Evolutionary conservation across 441 rosid genomes (phyloP).

Genomic region (Pelargonium cotyledonis): DNA sequence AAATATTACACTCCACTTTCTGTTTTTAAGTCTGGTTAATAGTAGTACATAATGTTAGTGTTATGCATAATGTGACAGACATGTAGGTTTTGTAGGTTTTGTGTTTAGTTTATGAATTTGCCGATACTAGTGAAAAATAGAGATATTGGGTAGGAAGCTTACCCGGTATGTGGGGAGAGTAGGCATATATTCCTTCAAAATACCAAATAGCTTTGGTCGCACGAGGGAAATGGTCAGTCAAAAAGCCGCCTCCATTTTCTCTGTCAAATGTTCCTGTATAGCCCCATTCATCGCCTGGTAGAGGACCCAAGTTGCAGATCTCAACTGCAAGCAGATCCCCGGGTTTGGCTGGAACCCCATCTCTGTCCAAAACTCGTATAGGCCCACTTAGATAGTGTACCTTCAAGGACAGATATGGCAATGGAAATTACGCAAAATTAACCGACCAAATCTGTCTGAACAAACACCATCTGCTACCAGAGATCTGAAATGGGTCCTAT

Average conservation of each 20-base stretch:
- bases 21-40: too few species aligned
- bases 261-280: conserved; percentile 77
- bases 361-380: conserved; percentile 51
- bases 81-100: too few species aligned
- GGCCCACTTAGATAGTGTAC: conserved; percentile 93
- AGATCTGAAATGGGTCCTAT: too few species aligned
- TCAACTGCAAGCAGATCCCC: conserved; percentile 82
- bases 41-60: too few species aligned
- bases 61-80: too few species aligned
- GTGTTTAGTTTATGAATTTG: too few species aligned
- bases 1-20: too few species aligned
- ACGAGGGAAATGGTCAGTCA: conserved; percentile 86
- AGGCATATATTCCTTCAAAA: conserved; percentile 92
- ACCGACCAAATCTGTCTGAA: too few species aligned
- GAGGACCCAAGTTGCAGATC: conserved; percentile 87
- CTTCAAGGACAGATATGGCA: conserved; percentile 22
- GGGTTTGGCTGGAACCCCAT: conserved; percentile 64
- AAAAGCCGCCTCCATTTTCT: conserved; percentile 86
- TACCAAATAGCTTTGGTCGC: conserved; percentile 95
- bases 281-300: conserved; percentile 92
- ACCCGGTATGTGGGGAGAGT: conserved; percentile 90
- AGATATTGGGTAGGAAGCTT: conserved; percentile 1
- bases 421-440: too few species aligned
- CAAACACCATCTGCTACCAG: too few species aligned
- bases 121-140: background rate